Base-by-base conservation (phyloP, 2,329 filamentous ascomycete genomes). In the Byssothecium circinans region DNA sequence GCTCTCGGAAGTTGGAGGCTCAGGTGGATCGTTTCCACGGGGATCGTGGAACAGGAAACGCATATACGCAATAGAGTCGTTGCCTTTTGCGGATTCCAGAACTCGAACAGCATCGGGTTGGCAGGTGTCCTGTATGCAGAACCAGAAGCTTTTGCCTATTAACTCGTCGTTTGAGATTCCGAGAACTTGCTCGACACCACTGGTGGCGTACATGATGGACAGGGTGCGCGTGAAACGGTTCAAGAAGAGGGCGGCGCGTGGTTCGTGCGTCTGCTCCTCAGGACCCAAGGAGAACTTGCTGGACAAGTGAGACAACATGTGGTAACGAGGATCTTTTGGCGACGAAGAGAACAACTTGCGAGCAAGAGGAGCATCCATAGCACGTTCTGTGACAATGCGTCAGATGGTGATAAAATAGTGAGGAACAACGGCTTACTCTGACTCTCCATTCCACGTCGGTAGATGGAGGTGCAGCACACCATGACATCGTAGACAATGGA, bases 21-120 rank as follows among this genome's bases (percentile, higher is more conserved):
- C 59, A 3, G 58, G 54, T 12, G 63, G 56, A 41, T 75, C 72
- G 44, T 71, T 78, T 46, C 80, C 75, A 23, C 86, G 78, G 15
- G 89, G 89, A 64, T 94, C 86, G 43, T 88, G 81, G 62, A 88
- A 92, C 81, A 85, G 89, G 68, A 95, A 95, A 15, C 90, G 86
- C 49, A 95, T 77, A 61, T 95, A 95, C 2, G 90, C 89, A 61
- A 95, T 94, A 2, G 90, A 95, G 67, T 95, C 89, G 60, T 95
- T 95, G 22, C 87, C 86, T 67, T 95, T 95, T 18, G 90, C 89
- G 56, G 87, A 87, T 69, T 95, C 90, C 25, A 95, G 72, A 60
- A 87, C 91, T 52, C 83, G 81, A 27, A 92, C 83, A 3, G 89
- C 89, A 58, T 94, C 88, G 8, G 81, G 75, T 22, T 94, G 75